Evolutionary conservation across 352 stramenopile genomes (phyloP).

Genomic region (Phytophthora colocasiae): DNA sequence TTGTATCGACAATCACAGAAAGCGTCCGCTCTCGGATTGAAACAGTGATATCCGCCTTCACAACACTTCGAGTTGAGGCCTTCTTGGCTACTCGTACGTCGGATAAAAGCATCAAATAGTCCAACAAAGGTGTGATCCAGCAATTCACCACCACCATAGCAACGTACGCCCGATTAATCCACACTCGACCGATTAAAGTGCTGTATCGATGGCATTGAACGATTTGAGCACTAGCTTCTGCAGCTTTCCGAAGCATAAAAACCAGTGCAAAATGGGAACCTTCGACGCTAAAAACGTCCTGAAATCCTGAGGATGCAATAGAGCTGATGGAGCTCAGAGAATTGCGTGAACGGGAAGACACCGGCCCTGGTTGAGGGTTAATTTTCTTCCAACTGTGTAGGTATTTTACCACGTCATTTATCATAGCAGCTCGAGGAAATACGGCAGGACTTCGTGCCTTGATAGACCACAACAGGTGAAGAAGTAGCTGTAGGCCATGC

Average conservation of each 20-base stretch:
- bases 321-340: constrained; percentile 12
- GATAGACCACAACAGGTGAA: constrained; percentile 24
- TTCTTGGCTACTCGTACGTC: not conserved
- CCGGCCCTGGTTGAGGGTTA: not conserved
- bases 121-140: constrained; percentile 36
- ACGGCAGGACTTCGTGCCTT: constrained; percentile 13
- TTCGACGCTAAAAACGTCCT: constrained; percentile 26
- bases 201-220: constrained; percentile 54
- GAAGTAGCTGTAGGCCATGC: constrained; percentile 23
- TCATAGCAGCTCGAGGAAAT: constrained; percentile 22
- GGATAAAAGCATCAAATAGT: constrained; percentile 16
- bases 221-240: constrained; percentile 32
- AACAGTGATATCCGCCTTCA: not conserved
- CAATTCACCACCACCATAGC: constrained; percentile 47
- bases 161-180: constrained; percentile 58
- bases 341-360: not conserved
- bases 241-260: constrained; percentile 25
- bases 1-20: constrained; percentile 18
- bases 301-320: constrained; percentile 2
- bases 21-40: constrained; percentile 33
- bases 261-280: constrained; percentile 24
- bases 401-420: constrained; percentile 6
- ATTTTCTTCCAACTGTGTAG: constrained; percentile 1
- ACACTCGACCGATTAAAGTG: constrained; percentile 42
- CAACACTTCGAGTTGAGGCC: not conserved